Evolutionary conservation across 2,329 filamentous ascomycete genomes (phyloP).

Genomic region (Paecilomyces sp.): DNA sequence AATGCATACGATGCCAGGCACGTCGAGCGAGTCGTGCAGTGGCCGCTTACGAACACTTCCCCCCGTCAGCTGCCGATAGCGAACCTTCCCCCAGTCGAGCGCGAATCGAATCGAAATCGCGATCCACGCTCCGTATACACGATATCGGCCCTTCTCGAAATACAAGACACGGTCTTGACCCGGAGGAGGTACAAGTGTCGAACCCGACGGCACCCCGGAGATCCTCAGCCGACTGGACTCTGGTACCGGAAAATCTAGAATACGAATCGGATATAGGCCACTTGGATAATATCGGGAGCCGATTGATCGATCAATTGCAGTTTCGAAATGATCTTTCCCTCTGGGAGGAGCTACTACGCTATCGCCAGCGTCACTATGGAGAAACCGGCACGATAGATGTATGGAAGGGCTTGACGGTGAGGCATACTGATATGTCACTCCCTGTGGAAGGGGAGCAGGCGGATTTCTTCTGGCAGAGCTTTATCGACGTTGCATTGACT

Average conservation of each 20-base stretch:
- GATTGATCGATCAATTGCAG: constrained; percentile 29
- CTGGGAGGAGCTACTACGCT: constrained; percentile 39
- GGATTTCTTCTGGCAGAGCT: constrained; percentile 35
- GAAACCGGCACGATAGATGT: constrained; percentile 34
- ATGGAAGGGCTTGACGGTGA: constrained; percentile 30
- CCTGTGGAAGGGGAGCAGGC: constrained; percentile 29
- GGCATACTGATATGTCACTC: constrained; percentile 22
- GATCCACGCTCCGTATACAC: constrained; percentile 17
- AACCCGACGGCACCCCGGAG: not conserved
- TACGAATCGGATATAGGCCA: constrained; percentile 37
- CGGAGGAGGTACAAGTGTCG: not conserved
- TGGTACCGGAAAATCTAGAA: constrained; percentile 29
- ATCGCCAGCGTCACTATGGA: constrained; percentile 37
- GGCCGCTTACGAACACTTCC: constrained; percentile 3
- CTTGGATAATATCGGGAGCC: constrained; percentile 23
- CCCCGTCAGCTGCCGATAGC: constrained; percentile 1
- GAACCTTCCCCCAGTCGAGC: constrained; percentile 1
- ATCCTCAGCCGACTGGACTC: constrained; percentile 10
- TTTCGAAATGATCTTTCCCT: constrained; percentile 30
- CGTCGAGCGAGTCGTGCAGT: constrained; percentile 9
- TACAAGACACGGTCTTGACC: not conserved
- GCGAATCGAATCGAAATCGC: constrained; percentile 1
- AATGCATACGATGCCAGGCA: constrained; percentile 22
- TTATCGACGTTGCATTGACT: constrained; percentile 29
- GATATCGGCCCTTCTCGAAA: constrained; percentile 17